A percentile compares a stretch with the other conserved stretches of the same genome.
Evolutionary conservation across 73 alveolate genomes (phyloP).

Genomic region (Halteria grandinella): DNA sequence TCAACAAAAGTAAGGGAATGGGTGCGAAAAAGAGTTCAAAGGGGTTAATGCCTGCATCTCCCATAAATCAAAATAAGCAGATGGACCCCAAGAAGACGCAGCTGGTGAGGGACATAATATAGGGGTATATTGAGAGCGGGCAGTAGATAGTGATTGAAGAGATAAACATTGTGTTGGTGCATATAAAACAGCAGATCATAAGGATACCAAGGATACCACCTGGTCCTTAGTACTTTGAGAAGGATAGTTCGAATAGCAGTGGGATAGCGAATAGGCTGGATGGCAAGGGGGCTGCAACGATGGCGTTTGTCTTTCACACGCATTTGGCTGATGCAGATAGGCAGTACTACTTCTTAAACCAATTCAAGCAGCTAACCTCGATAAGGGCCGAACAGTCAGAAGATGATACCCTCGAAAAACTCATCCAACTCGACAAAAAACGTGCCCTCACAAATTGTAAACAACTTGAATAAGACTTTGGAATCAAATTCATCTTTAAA

Average conservation of each 20-base stretch:
- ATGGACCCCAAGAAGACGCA: background rate
- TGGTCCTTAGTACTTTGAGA: constrained; percentile 33
- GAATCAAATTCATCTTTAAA: too few relatives aligned
- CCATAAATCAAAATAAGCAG: background rate
- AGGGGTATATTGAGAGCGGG: too few relatives aligned
- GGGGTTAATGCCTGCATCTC: background rate
- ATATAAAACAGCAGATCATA: background rate
- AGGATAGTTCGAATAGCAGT: background rate
- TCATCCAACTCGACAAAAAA: constrained; percentile 3
- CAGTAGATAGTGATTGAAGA: background rate
- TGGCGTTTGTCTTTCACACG: background rate
- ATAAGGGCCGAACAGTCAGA: constrained; percentile 9
- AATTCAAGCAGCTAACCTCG: constrained; percentile 10
- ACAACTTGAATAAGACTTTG: too few relatives aligned
- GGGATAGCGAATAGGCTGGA: background rate
- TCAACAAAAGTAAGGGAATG: background rate
- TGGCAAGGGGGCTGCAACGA: too few relatives aligned
- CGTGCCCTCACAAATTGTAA: too few relatives aligned
- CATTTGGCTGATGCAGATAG: background rate
- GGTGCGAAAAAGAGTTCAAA: background rate
- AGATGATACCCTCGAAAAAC: constrained; percentile 13
- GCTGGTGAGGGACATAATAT: background rate
- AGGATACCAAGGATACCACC: constrained; percentile 37
- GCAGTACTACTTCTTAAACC: background rate
- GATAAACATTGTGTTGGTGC: background rate